phyloP scores from a whole-genome alignment of 2,329 filamentous ascomycete genomes.

The Diplodia scrobiculata region DNA sequence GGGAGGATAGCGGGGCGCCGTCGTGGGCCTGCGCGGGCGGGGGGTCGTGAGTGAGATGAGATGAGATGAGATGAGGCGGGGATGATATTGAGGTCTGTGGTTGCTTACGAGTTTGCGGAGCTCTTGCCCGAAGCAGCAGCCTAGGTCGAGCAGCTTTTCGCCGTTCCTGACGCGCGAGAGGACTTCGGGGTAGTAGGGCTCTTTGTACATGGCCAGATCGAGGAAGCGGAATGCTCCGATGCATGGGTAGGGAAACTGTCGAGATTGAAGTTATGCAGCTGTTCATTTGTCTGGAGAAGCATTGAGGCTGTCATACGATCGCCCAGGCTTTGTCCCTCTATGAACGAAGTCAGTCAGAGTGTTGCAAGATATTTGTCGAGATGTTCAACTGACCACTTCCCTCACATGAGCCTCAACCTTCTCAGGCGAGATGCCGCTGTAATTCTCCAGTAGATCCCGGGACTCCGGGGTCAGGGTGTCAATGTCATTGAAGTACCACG shows the following conservation, averaged over 20 bases:
- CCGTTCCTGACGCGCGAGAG: conserved; percentile 42
- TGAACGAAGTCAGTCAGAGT: conserved; percentile 4
- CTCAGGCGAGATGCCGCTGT: conserved; percentile 43
- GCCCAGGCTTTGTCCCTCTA: conserved; percentile 41
- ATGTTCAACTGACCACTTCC: conserved; percentile 36
- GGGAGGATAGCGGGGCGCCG: conserved; percentile 45
- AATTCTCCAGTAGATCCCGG: conserved; percentile 44
- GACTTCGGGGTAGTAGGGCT: conserved; percentile 39
- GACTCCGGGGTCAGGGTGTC: conserved; percentile 38
- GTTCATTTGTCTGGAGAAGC: not conserved
- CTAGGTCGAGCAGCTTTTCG: conserved; percentile 47
- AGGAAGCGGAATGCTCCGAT: conserved; percentile 44
- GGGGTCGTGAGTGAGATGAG: not conserved
- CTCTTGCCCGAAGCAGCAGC: conserved; percentile 52
- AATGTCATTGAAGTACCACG: conserved; percentile 41
- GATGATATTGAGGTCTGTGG: not conserved
- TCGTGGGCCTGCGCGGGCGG: conserved; percentile 32
- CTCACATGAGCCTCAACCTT: conserved; percentile 44
- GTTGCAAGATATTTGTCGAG: not conserved
- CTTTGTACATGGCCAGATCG: conserved; percentile 38
- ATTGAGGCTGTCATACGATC: conserved; percentile 33
- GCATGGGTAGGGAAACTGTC: conserved; percentile 39
- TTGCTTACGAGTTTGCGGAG: conserved; percentile 47
- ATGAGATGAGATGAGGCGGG: not conserved
- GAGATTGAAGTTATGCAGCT: not conserved